These are phyloP conservation scores for Phytophthora sp. DNA, from an alignment of 352 stramenopile species.

Conservation along the genomic window DNA sequence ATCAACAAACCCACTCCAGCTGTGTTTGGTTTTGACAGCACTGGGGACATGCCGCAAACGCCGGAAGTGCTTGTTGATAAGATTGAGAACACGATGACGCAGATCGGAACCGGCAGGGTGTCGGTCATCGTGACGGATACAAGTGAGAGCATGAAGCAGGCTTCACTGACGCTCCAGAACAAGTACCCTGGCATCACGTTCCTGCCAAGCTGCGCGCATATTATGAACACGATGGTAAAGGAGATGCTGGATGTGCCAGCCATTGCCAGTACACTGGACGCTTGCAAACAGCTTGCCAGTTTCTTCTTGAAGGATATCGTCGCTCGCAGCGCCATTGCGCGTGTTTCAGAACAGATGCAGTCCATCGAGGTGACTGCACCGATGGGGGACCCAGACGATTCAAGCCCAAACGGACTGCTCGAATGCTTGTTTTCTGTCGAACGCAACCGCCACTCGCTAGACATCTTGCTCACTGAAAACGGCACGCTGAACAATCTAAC, in stretches of 20 bases:
- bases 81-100: conserved; percentile 65
- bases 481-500: conserved; percentile 42
- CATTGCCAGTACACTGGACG: conserved; percentile 47
- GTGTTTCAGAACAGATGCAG: conserved; percentile 59
- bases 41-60: conserved; percentile 52
- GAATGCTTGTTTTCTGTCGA: conserved; percentile 62
- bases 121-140: conserved; percentile 66
- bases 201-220: conserved; percentile 63
- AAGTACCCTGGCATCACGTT: conserved; percentile 74
- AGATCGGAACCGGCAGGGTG: conserved; percentile 60
- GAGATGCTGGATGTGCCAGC: conserved; percentile 57
- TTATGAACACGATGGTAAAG: conserved; percentile 63
- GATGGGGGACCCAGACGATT: conserved; percentile 40
- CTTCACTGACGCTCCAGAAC: conserved; percentile 43
- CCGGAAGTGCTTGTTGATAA: conserved; percentile 56
- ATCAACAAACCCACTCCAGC: conserved; percentile 56
- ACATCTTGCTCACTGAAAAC: conserved; percentile 66
- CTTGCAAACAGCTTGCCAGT: conserved; percentile 46
- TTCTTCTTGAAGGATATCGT: conserved; percentile 61
- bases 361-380: conserved; percentile 34
- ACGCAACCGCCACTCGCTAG: conserved; percentile 60
- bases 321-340: conserved; percentile 49
- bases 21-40: conserved; percentile 69
- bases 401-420: conserved; percentile 42
- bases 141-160: conserved; percentile 64